phyloP scores from a whole-genome alignment of 2,329 filamentous ascomycete species.

The Helotiales sp. region DNA sequence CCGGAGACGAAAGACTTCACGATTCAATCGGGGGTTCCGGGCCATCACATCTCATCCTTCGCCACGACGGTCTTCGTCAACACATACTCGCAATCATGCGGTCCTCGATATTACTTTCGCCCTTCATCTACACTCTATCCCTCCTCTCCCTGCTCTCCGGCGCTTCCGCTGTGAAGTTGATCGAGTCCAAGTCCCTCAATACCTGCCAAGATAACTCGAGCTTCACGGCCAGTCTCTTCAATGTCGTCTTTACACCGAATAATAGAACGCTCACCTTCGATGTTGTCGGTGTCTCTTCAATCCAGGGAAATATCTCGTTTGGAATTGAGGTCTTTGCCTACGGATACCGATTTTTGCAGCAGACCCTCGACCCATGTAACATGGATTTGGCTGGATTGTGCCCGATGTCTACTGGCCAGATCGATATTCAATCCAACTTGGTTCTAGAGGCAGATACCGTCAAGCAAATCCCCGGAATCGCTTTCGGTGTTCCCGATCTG shows the following conservation, averaged over 20 bases:
- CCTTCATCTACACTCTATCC: conserved; percentile 37
- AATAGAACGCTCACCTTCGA: conserved; percentile 76
- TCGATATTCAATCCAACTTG: conserved; percentile 76
- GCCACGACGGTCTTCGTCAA: conserved; percentile 36
- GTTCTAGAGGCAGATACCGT: conserved; percentile 61
- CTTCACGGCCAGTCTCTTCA: conserved; percentile 88
- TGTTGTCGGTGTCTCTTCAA: conserved; percentile 81
- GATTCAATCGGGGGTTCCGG: conserved; percentile 33
- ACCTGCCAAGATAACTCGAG: conserved; percentile 83
- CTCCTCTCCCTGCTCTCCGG: conserved; percentile 38
- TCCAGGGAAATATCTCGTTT: conserved; percentile 81
- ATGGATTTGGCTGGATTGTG: conserved; percentile 76
- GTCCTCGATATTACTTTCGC: conserved; percentile 36
- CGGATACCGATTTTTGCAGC: conserved; percentile 73
- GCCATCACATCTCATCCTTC: conserved; percentile 19
- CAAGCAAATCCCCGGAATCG: conserved; percentile 75
- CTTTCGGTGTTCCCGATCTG: conserved; percentile 88
- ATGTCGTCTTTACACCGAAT: conserved; percentile 77
- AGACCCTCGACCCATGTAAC: conserved; percentile 77
- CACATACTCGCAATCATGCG: conserved; percentile 38
- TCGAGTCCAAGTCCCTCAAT: conserved; percentile 83
- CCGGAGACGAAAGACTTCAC: conserved; percentile 21
- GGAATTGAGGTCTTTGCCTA: conserved; percentile 80
- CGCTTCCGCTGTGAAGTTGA: conserved; percentile 38
- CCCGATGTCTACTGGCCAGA: conserved; percentile 85